These are phyloP conservation scores for Erodium chrysanthum DNA, from an alignment of 441 rosid species.

Conservation along the genomic window DNA sequence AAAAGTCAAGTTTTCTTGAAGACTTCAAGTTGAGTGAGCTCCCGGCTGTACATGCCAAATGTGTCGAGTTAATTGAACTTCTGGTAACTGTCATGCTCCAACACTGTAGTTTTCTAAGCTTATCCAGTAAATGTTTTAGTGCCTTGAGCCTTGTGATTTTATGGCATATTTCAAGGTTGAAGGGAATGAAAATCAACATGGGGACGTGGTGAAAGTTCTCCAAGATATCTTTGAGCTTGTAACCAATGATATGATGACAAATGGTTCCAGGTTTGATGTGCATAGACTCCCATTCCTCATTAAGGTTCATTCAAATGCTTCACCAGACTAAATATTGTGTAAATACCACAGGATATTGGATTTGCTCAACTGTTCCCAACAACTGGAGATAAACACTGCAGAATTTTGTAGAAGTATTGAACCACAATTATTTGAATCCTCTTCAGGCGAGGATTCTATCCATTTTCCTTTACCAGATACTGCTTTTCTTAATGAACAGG, in stretches of 20 bases:
- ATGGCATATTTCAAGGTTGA: slow-evolving; percentile 37
- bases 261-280: slow-evolving; percentile 55
- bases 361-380: slow-evolving; percentile 29
- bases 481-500: slow-evolving; percentile 55
- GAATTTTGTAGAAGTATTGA: slow-evolving; percentile 42
- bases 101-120: background rate
- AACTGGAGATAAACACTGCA: slow-evolving; percentile 27
- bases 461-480: slow-evolving; percentile 77
- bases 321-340: slow-evolving; percentile 13
- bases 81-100: slow-evolving; percentile 45
- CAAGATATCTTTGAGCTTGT: slow-evolving; percentile 93
- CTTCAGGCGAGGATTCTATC: slow-evolving; percentile 39
- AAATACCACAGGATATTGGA: slow-evolving; percentile 45
- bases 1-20: slow-evolving; percentile 52
- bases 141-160: slow-evolving; percentile 9
- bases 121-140: slow-evolving; percentile 1
- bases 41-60: slow-evolving; percentile 52
- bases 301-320: slow-evolving; percentile 16
- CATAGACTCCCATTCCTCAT: slow-evolving; percentile 18
- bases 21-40: slow-evolving; percentile 75
- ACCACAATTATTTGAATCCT: slow-evolving; percentile 68
- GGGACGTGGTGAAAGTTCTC: slow-evolving; percentile 65
- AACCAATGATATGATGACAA: slow-evolving; percentile 74
- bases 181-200: slow-evolving; percentile 46
- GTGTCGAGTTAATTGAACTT: slow-evolving; percentile 64